phyloP scores from a whole-genome alignment of 2,329 filamentous ascomycete species.

The Stagonosporopsis vannaccii region DNA sequence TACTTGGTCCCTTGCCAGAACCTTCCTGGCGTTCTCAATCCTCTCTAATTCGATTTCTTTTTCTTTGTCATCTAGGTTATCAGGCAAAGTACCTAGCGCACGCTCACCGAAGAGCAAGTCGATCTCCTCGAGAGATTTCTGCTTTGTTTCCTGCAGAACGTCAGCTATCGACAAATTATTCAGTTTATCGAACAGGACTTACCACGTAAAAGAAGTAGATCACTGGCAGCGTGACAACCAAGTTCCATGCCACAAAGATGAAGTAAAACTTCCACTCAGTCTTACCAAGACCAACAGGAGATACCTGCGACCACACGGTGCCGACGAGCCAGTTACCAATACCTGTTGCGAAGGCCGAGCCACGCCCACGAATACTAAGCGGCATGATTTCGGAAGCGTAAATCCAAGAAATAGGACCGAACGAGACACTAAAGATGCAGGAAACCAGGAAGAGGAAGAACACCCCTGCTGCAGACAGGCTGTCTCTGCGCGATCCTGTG shows the following conservation, averaged over 20 bases:
- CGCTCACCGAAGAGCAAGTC: conserved; percentile 64
- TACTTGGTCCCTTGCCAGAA: conserved; percentile 11
- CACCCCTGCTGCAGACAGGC: conserved; percentile 66
- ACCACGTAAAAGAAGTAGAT: conserved; percentile 61
- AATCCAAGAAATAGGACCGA: conserved; percentile 61
- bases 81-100: conserved; percentile 56
- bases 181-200: background rate
- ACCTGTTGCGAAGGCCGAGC: conserved; percentile 65
- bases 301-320: conserved; percentile 66
- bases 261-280: conserved; percentile 66
- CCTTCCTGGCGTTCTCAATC: conserved; percentile 29
- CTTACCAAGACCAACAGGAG: conserved; percentile 58
- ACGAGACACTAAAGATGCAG: conserved; percentile 45
- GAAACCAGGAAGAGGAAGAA: conserved; percentile 68
- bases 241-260: conserved; percentile 63
- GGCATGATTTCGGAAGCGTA: conserved; percentile 71
- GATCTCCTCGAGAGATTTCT: conserved; percentile 64
- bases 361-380: conserved; percentile 68
- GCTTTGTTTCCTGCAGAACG: conserved; percentile 41
- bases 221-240: conserved; percentile 53
- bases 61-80: conserved; percentile 49
- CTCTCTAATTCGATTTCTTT: conserved; percentile 33
- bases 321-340: conserved; percentile 67
- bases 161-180: background rate
- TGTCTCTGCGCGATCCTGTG: conserved; percentile 43